phyloP scores from a whole-genome alignment of 1,284 basidiomycete species.

The Boletus holoroseus region DNA sequence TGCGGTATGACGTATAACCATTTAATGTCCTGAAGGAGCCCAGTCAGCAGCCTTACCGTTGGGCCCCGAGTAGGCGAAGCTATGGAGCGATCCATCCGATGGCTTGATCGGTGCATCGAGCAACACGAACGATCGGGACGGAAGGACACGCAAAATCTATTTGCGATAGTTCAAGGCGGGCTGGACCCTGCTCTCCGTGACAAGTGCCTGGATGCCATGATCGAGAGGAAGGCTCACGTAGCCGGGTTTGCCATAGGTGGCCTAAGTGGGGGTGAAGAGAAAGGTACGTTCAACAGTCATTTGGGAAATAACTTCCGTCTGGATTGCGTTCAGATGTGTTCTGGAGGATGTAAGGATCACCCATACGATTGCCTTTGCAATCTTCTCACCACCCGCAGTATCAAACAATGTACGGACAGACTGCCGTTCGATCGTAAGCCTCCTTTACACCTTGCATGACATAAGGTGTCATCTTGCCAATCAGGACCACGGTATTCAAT shows the following conservation, averaged over 20 bases:
- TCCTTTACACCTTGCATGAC: background rate
- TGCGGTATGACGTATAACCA: background rate
- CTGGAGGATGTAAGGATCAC: constrained; percentile 66
- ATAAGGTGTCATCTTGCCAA: constrained; percentile 10
- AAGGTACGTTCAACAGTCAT: constrained; percentile 46
- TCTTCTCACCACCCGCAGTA: constrained; percentile 42
- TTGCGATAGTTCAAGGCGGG: constrained; percentile 85
- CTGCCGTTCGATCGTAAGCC: constrained; percentile 67
- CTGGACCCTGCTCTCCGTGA: constrained; percentile 64
- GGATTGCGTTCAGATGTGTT: constrained; percentile 54
- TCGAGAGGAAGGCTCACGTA: constrained; percentile 61
- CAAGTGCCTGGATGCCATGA: constrained; percentile 74
- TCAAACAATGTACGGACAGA: constrained; percentile 72
- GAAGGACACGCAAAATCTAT: constrained; percentile 65
- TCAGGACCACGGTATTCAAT: constrained; percentile 79
- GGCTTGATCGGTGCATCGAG: constrained; percentile 80
- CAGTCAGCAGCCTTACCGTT: constrained; percentile 68
- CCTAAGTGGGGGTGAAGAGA: constrained; percentile 80
- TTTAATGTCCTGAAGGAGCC: constrained; percentile 1
- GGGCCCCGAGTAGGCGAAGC: constrained; percentile 79
- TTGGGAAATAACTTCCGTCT: constrained; percentile 5
- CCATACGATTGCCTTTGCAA: background rate
- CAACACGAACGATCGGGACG: constrained; percentile 64
- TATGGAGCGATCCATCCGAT: constrained; percentile 74
- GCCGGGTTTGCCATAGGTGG: constrained; percentile 83